Percentiles rank a stretch among this genome's conserved stretches.
These are phyloP conservation scores for Aspergillus fumigatiaffinis DNA, from an alignment of 2,329 filamentous ascomycete genomes.

Conservation along the genomic window DNA sequence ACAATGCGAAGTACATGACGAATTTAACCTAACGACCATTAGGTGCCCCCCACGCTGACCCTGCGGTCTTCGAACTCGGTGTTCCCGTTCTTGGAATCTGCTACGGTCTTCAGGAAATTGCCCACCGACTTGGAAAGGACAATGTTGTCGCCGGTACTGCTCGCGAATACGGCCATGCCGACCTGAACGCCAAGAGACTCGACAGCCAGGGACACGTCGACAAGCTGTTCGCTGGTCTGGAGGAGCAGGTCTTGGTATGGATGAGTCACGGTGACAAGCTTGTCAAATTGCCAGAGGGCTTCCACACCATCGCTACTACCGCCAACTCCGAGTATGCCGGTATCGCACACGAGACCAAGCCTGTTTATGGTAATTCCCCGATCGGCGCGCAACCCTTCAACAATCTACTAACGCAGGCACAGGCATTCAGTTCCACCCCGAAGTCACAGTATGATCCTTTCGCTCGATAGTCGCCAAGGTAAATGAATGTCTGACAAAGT, in stretches of 20 bases:
- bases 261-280: slow-evolving; percentile 94
- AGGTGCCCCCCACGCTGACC: slow-evolving; percentile 74
- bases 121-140: slow-evolving; percentile 61
- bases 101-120: slow-evolving; percentile 67
- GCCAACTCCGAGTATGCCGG: slow-evolving; percentile 74
- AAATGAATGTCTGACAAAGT: not conserved
- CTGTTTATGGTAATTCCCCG: slow-evolving; percentile 57
- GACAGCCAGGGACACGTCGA: slow-evolving; percentile 60
- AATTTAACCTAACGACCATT: not conserved
- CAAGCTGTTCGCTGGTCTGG: slow-evolving; percentile 71
- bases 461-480: not conserved
- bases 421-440: slow-evolving; percentile 83
- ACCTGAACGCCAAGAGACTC: slow-evolving; percentile 58
- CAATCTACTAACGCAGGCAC: slow-evolving; percentile 18
- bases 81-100: slow-evolving; percentile 62
- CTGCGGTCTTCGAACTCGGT: slow-evolving; percentile 71
- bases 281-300: slow-evolving; percentile 65
- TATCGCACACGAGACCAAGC: slow-evolving; percentile 55
- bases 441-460: slow-evolving; percentile 55
- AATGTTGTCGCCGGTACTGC: slow-evolving; percentile 67
- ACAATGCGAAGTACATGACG: not conserved
- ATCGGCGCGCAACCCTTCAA: slow-evolving; percentile 1
- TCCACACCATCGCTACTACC: slow-evolving; percentile 70
- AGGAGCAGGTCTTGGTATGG: slow-evolving; percentile 67
- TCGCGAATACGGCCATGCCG: slow-evolving; percentile 68